These are phyloP conservation scores for Chloropicon primus DNA, from an alignment of 139 green algal species.

Conservation along the genomic window DNA sequence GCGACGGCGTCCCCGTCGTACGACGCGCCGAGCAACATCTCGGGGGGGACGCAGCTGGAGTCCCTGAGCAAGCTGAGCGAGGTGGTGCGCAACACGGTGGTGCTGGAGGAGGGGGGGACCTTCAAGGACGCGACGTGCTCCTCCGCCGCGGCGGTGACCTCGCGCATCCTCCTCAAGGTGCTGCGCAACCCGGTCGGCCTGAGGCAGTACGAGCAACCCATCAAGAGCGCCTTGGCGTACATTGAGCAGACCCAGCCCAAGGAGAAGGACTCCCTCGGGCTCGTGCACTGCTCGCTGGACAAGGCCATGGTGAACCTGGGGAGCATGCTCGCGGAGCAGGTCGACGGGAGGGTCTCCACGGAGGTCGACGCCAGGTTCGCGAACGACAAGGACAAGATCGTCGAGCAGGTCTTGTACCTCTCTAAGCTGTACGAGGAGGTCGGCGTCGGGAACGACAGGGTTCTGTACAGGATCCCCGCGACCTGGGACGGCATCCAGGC, in stretches of 20 bases:
- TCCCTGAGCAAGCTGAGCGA: slow-evolving; percentile 19
- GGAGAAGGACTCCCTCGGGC: slow-evolving; percentile 9
- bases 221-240: slow-evolving; percentile 47
- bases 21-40: background rate
- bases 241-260: slow-evolving; percentile 24
- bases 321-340: slow-evolving; percentile 37
- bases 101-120: slow-evolving; percentile 19
- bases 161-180: slow-evolving; percentile 31
- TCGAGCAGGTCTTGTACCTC: slow-evolving; percentile 27
- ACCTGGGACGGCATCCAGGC: slow-evolving; percentile 63
- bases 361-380: slow-evolving; percentile 60
- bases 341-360: slow-evolving; percentile 54
- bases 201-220: slow-evolving; percentile 22
- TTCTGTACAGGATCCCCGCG: slow-evolving; percentile 61
- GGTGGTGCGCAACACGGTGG: slow-evolving; percentile 42
- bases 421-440: slow-evolving; percentile 39
- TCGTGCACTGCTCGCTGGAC: slow-evolving; percentile 31
- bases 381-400: slow-evolving; percentile 38
- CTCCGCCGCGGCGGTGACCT: slow-evolving; percentile 13
- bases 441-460: slow-evolving; percentile 30
- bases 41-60: slow-evolving; percentile 36
- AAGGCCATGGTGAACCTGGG: slow-evolving; percentile 67
- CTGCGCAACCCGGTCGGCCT: slow-evolving; percentile 19
- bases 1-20: background rate
- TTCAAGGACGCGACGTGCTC: slow-evolving; percentile 37